These are phyloP conservation scores for Rhodocollybia butyracea DNA, from an alignment of 768 basidiomycete species.

Conservation along the genomic window DNA sequence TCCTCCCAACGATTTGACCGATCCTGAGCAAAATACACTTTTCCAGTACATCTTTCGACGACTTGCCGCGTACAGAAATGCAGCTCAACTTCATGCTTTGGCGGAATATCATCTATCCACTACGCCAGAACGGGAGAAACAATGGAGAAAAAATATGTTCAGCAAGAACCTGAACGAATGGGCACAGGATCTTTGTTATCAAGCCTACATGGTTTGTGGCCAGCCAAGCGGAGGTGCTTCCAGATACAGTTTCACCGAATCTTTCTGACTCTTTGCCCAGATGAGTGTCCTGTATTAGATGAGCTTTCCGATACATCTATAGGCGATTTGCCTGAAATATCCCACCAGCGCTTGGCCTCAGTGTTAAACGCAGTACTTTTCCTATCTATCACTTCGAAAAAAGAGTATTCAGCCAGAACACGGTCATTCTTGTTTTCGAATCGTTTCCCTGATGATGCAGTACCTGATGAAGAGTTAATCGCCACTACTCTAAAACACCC, in stretches of 20 bases:
- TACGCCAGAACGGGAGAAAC: slow-evolving; percentile 11
- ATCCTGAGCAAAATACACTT: slow-evolving; percentile 29
- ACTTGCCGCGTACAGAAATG: slow-evolving; percentile 46
- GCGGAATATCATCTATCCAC: slow-evolving; percentile 29
- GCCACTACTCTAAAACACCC: slow-evolving; percentile 48
- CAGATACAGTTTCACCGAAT: background rate
- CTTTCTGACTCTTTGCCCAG: slow-evolving; percentile 15
- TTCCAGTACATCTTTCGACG: slow-evolving; percentile 42
- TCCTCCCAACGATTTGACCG: slow-evolving; percentile 38
- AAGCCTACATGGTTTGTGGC: slow-evolving; percentile 43
- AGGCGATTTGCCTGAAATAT: slow-evolving; percentile 34
- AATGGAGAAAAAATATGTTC: slow-evolving; percentile 26
- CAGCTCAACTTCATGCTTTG: slow-evolving; percentile 33
- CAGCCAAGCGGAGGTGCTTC: slow-evolving; percentile 35
- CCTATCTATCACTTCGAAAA: slow-evolving; percentile 43
- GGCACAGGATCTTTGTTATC: slow-evolving; percentile 39
- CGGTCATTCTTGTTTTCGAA: slow-evolving; percentile 41
- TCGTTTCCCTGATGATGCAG: background rate
- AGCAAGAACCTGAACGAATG: slow-evolving; percentile 36
- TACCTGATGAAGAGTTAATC: slow-evolving; percentile 40
- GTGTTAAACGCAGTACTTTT: slow-evolving; percentile 50
- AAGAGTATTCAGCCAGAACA: slow-evolving; percentile 49
- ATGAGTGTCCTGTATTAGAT: slow-evolving; percentile 39
- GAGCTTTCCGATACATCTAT: slow-evolving; percentile 44
- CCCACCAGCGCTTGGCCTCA: slow-evolving; percentile 32